Percentiles rank a stretch among this genome's conserved stretches.
Evolutionary conservation across 768 basidiomycete genomes (phyloP).

Genomic region (Boletellus ananas): DNA sequence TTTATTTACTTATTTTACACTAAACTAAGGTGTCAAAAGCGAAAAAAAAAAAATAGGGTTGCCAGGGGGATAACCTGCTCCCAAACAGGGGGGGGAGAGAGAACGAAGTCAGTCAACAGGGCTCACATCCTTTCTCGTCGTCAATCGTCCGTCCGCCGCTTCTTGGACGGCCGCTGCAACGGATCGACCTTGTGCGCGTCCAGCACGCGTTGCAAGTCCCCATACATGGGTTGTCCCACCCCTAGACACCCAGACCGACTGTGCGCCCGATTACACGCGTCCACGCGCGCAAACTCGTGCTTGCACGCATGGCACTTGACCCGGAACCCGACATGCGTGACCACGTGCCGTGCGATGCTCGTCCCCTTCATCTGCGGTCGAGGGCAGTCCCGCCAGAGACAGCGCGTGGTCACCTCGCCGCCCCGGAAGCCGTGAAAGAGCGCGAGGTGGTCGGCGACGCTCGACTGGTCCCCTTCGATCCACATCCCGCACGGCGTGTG

Average conservation of each 20-base stretch:
- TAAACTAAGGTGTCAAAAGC: no score
- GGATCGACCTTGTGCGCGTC: constrained; percentile 27
- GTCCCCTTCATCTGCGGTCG: constrained; percentile 30
- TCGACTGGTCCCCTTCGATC: constrained; percentile 33
- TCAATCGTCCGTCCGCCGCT: constrained; percentile 29
- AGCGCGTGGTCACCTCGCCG: constrained; percentile 29
- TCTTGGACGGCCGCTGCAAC: constrained; percentile 23
- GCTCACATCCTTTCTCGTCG: no score
- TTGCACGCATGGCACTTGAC: constrained; percentile 29
- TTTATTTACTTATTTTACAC: no score
- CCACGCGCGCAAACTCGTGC: constrained; percentile 32
- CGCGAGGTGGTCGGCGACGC: constrained; percentile 31
- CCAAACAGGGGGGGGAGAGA: no score
- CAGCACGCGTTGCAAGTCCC: constrained; percentile 24
- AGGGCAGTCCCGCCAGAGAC: constrained; percentile 30
- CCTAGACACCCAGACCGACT: constrained; percentile 29
- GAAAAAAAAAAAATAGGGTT: no score
- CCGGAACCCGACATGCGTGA: constrained; percentile 30
- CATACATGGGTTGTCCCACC: constrained; percentile 31
- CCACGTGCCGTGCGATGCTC: constrained; percentile 31
- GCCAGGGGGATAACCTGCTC: no score
- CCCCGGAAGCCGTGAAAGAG: constrained; percentile 30
- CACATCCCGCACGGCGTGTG: constrained; percentile 31
- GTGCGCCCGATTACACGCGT: constrained; percentile 33
- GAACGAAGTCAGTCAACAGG: no score